Evolutionary conservation across 2,329 filamentous ascomycete species (phyloP), one percentile per base, ranked within the genome.

Genomic region (Curvularia lunata): DNA sequence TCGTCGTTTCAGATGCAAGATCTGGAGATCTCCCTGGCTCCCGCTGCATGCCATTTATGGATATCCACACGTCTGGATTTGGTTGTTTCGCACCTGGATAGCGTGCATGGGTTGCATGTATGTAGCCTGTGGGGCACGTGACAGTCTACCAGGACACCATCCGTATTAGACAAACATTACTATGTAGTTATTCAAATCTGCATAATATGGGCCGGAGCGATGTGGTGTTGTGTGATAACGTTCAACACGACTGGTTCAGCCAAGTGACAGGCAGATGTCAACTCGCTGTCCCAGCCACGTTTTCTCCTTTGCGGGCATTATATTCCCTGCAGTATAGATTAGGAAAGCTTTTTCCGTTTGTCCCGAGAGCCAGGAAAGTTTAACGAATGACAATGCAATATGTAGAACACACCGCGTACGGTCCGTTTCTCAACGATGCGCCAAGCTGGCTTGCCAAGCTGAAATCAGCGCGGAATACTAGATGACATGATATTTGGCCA

Each of bases 1-100:
- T 62, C 58, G 54, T 27, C 27, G 54, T 62, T 64, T 59, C 57
- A 62, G 56, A 62, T 56, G 54, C 53, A 51, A 62, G 61, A 66
- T 63, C 59, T 59, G 49, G 48, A 54, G 49, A 54, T 51, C 63
- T 49, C 61, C 54, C 48, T 59, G 55, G 60, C 58, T 53, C 58
- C 62, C 63, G 65, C 56, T 65, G 61, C 57, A 46, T 48, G 46
- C 57, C 45, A 54, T 53, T 38, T 54, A 52, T 27, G 6, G n/a
- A n/a, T 56, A 57, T 47, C 59, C 57, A 51, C 30, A 46, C 32
- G 28, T 49, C 47, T 50, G 41, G 38, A 28, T 57, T 52, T 46
- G 46, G 54, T 46, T 25, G 40, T 51, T 21, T 34, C 10, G 43
- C 28, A 30, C 27, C 43, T 21, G 10, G 28, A 30, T 23, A 25